Evolutionary conservation across 768 basidiomycete species (phyloP).

Genomic region (Amanita jacksonii): DNA sequence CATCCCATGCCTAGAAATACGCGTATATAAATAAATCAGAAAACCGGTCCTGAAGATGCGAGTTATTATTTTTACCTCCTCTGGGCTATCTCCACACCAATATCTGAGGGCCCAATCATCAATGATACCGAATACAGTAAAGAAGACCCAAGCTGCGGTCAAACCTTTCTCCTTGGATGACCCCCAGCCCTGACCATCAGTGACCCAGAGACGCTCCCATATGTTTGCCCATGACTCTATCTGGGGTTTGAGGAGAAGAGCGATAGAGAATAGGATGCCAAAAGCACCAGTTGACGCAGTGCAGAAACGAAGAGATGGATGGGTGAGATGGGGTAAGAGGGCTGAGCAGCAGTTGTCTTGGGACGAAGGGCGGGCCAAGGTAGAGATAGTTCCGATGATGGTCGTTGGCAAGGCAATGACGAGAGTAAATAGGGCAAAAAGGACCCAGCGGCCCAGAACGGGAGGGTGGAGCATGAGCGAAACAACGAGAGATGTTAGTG

Average conservation of each 20-base stretch:
- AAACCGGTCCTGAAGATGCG: background rate
- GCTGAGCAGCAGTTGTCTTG: background rate
- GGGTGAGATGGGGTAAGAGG: conserved; percentile 24
- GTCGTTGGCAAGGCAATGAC: conserved; percentile 27
- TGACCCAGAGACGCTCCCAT: conserved; percentile 55
- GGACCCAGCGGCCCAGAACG: conserved; percentile 36
- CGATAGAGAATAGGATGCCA: conserved; percentile 41
- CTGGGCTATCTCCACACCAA: conserved; percentile 58
- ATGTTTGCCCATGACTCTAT: conserved; percentile 44
- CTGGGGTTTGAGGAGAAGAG: conserved; percentile 38
- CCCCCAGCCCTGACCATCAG: conserved; percentile 41
- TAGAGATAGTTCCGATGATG: conserved; percentile 33
- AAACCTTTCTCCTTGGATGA: conserved; percentile 46
- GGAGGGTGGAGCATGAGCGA: conserved; percentile 48
- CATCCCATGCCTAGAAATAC: conserved; percentile 52
- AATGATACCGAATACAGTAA: conserved; percentile 35
- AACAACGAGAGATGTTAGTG: conserved; percentile 37
- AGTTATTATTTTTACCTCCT: conserved; percentile 36
- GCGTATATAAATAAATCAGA: conserved; percentile 1
- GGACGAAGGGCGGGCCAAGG: conserved; percentile 19
- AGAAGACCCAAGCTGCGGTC: conserved; percentile 45
- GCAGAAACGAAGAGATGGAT: conserved; percentile 39
- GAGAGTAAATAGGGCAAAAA: conserved; percentile 25
- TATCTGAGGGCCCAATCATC: conserved; percentile 47
- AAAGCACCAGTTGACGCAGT: conserved; percentile 48